phyloP scores from a whole-genome alignment of 140 eudicot genomes.

The Cichorium intybus region DNA sequence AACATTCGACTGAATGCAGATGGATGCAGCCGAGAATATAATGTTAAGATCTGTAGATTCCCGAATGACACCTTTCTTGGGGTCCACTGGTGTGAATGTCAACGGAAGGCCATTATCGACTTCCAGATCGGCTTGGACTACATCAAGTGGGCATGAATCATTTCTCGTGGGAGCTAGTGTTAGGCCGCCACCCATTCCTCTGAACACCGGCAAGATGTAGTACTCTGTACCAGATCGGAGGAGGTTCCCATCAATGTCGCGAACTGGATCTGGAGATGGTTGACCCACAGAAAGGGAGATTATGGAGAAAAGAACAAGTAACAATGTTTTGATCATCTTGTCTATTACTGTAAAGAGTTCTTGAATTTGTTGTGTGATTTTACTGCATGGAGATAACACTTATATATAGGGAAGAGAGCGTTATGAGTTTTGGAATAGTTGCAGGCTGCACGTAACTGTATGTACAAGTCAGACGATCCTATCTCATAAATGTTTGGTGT shows the following conservation, averaged over 20 bases:
- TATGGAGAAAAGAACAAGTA: slow-evolving; percentile 22
- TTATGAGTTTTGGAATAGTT: background rate
- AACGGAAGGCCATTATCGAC: slow-evolving; percentile 30
- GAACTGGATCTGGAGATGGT: slow-evolving; percentile 30
- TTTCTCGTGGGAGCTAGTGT: slow-evolving; percentile 40
- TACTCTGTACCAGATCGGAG: slow-evolving; percentile 34
- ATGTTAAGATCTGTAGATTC: slow-evolving; percentile 38
- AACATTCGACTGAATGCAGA: slow-evolving; percentile 34
- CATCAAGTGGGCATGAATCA: slow-evolving; percentile 40
- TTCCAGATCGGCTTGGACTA: slow-evolving; percentile 34
- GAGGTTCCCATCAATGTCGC: slow-evolving; percentile 37
- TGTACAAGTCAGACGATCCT: slow-evolving; percentile 16
- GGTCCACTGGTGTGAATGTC: slow-evolving; percentile 29
- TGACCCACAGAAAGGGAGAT: slow-evolving; percentile 27
- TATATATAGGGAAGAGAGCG: slow-evolving; percentile 11
- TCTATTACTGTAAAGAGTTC: background rate
- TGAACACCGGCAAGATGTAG: slow-evolving; percentile 48
- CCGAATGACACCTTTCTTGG: slow-evolving; percentile 26
- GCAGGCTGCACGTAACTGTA: slow-evolving; percentile 12
- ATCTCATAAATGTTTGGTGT: slow-evolving; percentile 5
- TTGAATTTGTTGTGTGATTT: slow-evolving; percentile 1
- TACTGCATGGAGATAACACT: slow-evolving; percentile 2
- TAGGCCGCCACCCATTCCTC: slow-evolving; percentile 66
- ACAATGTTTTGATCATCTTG: slow-evolving; percentile 25
- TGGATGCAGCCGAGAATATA: slow-evolving; percentile 11